Evolutionary conservation across 1,284 basidiomycete genomes (phyloP).

Genomic region (Wallemia hederae): DNA sequence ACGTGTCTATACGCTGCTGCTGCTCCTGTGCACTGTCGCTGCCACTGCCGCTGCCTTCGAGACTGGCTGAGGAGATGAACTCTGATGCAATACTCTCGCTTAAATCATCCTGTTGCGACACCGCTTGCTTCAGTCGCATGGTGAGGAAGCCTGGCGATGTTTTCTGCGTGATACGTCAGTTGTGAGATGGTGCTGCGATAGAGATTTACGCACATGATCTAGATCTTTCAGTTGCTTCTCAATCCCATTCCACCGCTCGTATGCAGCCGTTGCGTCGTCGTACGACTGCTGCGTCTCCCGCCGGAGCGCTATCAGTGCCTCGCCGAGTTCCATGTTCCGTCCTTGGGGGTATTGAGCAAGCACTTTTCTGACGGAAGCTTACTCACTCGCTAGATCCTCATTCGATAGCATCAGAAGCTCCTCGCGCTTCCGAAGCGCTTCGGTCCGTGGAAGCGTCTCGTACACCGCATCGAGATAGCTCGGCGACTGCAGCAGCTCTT

Average conservation of each 20-base stretch:
- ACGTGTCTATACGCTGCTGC: constrained; percentile 32
- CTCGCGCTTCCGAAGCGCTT: constrained; percentile 39
- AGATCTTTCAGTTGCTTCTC: constrained; percentile 59
- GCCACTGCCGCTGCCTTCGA: neutral
- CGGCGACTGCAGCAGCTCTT: constrained; percentile 50
- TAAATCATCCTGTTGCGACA: constrained; percentile 56
- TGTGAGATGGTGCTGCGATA: too few species aligned
- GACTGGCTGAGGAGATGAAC: constrained; percentile 23
- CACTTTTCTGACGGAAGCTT: neutral
- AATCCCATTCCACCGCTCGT: constrained; percentile 48
- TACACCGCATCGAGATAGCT: constrained; percentile 62
- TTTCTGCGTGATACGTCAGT: neutral
- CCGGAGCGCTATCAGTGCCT: constrained; percentile 36
- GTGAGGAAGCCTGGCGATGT: constrained; percentile 28
- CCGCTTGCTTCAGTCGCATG: constrained; percentile 52
- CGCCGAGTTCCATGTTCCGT: constrained; percentile 41
- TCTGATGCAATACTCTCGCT: constrained; percentile 50
- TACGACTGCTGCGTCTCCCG: constrained; percentile 56
- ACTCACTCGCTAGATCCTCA: constrained; percentile 49
- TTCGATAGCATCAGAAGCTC: constrained; percentile 50
- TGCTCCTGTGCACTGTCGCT: constrained; percentile 5
- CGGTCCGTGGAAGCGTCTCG: constrained; percentile 41
- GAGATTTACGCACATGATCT: constrained; percentile 33
- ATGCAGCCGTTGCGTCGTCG: constrained; percentile 45
- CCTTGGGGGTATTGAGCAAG: constrained; percentile 18